Conservation (phyloP, 768 basidiomycete genomes). For the Suillus discolor region DNA sequence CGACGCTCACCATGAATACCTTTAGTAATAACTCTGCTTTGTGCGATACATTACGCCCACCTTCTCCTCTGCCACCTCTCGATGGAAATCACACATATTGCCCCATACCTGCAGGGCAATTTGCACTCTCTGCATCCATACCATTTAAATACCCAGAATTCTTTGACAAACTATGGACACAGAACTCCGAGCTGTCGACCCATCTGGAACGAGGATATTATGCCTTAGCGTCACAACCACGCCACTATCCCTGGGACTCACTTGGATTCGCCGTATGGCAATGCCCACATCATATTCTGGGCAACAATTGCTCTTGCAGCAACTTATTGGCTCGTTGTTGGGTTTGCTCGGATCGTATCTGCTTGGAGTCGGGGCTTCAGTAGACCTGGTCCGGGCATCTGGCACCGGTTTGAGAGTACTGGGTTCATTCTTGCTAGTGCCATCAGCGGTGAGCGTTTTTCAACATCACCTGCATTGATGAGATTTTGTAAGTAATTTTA, state of each 20-base stretch:
- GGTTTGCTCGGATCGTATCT: constrained; percentile 77
- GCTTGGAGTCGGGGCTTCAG: constrained; percentile 78
- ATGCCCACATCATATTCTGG: constrained; percentile 72
- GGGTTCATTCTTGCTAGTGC: constrained; percentile 92
- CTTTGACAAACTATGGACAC: constrained; percentile 85
- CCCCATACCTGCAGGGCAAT: constrained; percentile 75
- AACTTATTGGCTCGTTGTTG: constrained; percentile 82
- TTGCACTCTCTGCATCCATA: constrained; percentile 79
- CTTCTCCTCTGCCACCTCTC: constrained; percentile 63
- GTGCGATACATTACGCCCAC: constrained; percentile 78
- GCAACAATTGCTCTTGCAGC: constrained; percentile 70
- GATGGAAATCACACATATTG: constrained; percentile 56
- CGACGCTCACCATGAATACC: constrained; percentile 76
- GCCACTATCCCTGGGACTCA: constrained; percentile 68
- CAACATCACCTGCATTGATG: constrained; percentile 82
- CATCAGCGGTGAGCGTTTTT: constrained; percentile 87
- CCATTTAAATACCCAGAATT: constrained; percentile 64
- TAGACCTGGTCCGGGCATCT: constrained; percentile 59
- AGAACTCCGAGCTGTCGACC: constrained; percentile 86
- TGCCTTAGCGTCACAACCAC: constrained; percentile 83
- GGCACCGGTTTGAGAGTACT: constrained; percentile 77
- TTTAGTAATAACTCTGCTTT: constrained; percentile 73
- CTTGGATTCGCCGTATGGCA: constrained; percentile 63
- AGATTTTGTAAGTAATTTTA: constrained; percentile 71
- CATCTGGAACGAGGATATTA: constrained; percentile 78